Conservation (phyloP, 768 basidiomycete species). For the Hygrocybe punicea region DNA sequence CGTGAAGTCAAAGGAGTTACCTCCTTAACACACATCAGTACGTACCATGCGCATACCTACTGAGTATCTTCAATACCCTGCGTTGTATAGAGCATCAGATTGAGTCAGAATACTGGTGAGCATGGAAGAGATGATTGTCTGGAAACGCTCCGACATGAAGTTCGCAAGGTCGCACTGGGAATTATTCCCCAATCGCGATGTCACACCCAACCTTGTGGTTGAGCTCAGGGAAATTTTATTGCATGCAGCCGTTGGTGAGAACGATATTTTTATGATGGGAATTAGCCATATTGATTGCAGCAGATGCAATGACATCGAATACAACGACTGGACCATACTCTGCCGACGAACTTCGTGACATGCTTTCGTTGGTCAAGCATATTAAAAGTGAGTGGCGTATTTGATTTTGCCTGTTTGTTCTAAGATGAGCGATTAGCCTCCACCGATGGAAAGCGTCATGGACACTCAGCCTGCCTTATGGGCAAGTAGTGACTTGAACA, state of each 20-base stretch:
- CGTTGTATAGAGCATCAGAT: conserved; percentile 34
- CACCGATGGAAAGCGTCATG: neutral
- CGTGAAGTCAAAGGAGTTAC: conserved; percentile 37
- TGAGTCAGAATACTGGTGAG: conserved; percentile 42
- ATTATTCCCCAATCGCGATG: conserved; percentile 31
- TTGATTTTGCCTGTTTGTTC: neutral
- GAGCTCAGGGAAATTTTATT: conserved; percentile 41
- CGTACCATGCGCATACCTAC: conserved; percentile 7
- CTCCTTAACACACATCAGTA: conserved; percentile 41
- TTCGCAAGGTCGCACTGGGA: conserved; percentile 35
- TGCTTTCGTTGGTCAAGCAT: conserved; percentile 36
- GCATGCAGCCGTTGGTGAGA: conserved; percentile 37
- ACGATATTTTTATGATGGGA: neutral
- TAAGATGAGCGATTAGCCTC: neutral
- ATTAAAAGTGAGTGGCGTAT: conserved; percentile 32
- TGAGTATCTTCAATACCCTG: neutral
- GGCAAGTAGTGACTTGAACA: neutral
- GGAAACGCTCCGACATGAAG: neutral
- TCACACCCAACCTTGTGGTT: conserved; percentile 26
- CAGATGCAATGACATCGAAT: conserved; percentile 41
- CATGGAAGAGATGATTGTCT: too few relatives aligned
- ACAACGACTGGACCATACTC: conserved; percentile 40
- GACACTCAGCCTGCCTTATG: conserved; percentile 28
- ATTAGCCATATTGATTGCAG: neutral
- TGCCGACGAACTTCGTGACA: conserved; percentile 35